phyloP scores from a whole-genome alignment of 2,329 filamentous ascomycete genomes.

The Periconia sp. region DNA sequence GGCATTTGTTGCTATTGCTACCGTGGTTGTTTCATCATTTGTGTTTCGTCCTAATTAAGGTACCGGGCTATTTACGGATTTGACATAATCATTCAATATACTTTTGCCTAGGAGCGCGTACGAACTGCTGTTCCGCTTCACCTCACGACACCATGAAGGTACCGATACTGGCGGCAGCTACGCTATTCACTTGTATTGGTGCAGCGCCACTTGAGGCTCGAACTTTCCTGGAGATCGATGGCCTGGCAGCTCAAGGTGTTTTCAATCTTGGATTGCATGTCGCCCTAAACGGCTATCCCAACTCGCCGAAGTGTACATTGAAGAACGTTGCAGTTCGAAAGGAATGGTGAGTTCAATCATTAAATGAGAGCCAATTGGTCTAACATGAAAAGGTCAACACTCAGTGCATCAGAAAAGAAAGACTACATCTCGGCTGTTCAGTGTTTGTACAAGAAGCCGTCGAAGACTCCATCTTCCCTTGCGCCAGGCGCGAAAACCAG shows the following conservation, averaged over 20 bases:
- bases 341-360: conserved; percentile 50
- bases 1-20: conserved; percentile 10
- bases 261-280: conserved; percentile 41
- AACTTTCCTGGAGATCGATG: conserved; percentile 33
- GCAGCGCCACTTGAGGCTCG: conserved; percentile 25
- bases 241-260: conserved; percentile 40
- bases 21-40: conserved; percentile 16
- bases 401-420: conserved; percentile 36
- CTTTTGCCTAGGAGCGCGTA: background rate
- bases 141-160: conserved; percentile 23
- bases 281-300: conserved; percentile 26
- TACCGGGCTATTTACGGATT: background rate
- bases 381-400: conserved; percentile 17
- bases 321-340: conserved; percentile 47
- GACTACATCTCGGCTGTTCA: conserved; percentile 45
- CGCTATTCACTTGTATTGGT: conserved; percentile 19
- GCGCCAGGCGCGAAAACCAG: conserved; percentile 40
- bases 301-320: conserved; percentile 40
- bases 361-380: background rate
- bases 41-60: conserved; percentile 11
- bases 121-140: conserved; percentile 4
- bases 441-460: conserved; percentile 36
- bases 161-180: conserved; percentile 17
- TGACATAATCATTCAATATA: conserved; percentile 3
- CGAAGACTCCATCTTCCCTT: conserved; percentile 32